These are phyloP conservation scores for Ustilago shanxiensis DNA, from an alignment of 1,284 basidiomycete genomes.

Conservation along the genomic window DNA sequence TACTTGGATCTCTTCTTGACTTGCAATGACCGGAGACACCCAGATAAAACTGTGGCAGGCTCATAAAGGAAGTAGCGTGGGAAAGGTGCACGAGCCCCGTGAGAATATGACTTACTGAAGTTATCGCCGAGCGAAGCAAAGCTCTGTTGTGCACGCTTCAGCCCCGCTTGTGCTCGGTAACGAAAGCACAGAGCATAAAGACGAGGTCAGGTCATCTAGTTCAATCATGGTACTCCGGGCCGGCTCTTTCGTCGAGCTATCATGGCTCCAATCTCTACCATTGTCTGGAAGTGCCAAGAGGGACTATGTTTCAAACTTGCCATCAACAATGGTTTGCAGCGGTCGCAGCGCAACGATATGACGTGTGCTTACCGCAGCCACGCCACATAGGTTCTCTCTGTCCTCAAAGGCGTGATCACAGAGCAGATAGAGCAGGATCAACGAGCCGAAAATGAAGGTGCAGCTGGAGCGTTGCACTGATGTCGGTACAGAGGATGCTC, in stretches of 20 bases:
- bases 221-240: background rate
- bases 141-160: background rate
- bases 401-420: background rate
- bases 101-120: background rate
- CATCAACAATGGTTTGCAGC: too few species aligned
- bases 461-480: background rate
- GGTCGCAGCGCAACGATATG: background rate
- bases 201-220: background rate
- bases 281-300: background rate
- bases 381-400: background rate
- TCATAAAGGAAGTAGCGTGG: background rate
- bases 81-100: slow-evolving; percentile 2
- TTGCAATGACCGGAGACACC: background rate
- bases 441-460: background rate
- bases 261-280: background rate
- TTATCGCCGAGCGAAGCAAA: too few species aligned
- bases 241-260: background rate
- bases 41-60: background rate
- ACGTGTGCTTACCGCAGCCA: background rate
- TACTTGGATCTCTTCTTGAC: background rate
- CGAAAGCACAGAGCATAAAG: background rate
- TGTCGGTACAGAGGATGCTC: background rate
- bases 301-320: background rate
- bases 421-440: too few species aligned
- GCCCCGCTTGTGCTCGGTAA: background rate